A percentile compares a stretch with the other conserved stretches of the same genome.
Conservation (phyloP, 2,329 filamentous ascomycete genomes). For the Aspergillus carbonarius region DNA sequence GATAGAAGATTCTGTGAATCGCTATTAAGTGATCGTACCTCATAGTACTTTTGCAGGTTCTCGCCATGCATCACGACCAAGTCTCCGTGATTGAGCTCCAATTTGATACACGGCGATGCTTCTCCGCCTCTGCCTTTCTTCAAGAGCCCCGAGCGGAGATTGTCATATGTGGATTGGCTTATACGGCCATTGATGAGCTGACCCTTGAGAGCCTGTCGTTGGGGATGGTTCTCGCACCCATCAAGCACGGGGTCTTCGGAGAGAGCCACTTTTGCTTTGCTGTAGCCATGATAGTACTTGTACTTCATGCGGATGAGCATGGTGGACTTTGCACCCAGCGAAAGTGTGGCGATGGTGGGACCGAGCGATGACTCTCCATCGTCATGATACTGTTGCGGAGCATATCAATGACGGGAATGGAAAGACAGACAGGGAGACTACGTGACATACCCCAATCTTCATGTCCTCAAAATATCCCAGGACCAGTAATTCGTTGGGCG, state of each 20-base stretch:
- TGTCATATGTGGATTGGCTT: slow-evolving; percentile 21
- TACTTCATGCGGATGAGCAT: slow-evolving; percentile 58
- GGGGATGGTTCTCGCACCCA: slow-evolving; percentile 28
- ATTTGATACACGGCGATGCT: slow-evolving; percentile 36
- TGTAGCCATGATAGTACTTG: slow-evolving; percentile 44
- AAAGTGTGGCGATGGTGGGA: slow-evolving; percentile 56
- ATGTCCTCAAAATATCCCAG: slow-evolving; percentile 58
- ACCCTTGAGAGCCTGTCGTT: slow-evolving; percentile 26
- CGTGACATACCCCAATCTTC: slow-evolving; percentile 48
- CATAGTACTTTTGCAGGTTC: slow-evolving; percentile 55
- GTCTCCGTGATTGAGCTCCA: slow-evolving; percentile 57
- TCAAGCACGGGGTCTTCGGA: slow-evolving; percentile 32
- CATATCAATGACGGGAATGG: too few species aligned
- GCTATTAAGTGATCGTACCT: slow-evolving; percentile 34
- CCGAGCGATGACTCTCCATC: slow-evolving; percentile 59
- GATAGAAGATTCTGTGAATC: not conserved
- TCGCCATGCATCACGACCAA: slow-evolving; percentile 59
- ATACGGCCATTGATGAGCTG: slow-evolving; percentile 21
- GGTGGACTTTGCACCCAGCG: slow-evolving; percentile 51
- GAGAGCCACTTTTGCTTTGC: slow-evolving; percentile 18
- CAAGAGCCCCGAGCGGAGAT: slow-evolving; percentile 24
- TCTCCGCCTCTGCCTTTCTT: slow-evolving; percentile 27
- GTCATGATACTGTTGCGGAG: slow-evolving; percentile 52
- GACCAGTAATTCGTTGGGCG: slow-evolving; percentile 58
- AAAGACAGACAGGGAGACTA: not conserved